Base-by-base conservation (phyloP, 345 rosid genomes). In the Raphanus raphanistrum region DNA sequence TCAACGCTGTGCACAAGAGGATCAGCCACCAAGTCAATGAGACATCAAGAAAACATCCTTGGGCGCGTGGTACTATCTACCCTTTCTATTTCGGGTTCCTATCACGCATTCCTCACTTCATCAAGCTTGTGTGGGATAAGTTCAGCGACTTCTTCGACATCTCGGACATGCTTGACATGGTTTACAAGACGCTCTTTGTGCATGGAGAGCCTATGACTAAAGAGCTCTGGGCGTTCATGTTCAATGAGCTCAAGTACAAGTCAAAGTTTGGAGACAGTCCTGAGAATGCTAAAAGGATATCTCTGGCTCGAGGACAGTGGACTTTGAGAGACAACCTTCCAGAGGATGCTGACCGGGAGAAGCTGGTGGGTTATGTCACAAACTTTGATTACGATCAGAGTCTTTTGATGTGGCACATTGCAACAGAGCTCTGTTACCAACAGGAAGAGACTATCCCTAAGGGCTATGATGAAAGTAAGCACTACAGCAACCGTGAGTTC, bases 401-500 rank as follows among this genome's bases (percentile, higher is more conserved):
- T 76, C 74, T 86, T 28, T 72, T 84, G 11, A 29, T 81, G 35
- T 84, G 91, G 90, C 94, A 90, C 72, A 77, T 90, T 1, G 91
- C 94, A 1, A 89, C 94, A 0, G 89, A 88, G 71, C 81, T 90
- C 36, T 68, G 86, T 66, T 88, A 82, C 86, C 67, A 83, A 8
- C 32, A 41, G 1, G 28, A 58, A 0, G 80, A 72, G 1, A 15
- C 35, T 1, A n/a, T 5, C 3, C 1, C 36, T 0, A 4, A 43
- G 26, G 8, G 8, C 2, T 0, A 31, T 11, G 9, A 45, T 15
- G 16, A 72, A 2, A 0, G 0, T n/a, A 0, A 32, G 8, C 32
- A 66, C 27, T 4, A 35, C 12, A 5, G 61, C n/a, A 3, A 76
- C 68, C 81, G 84, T 5, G 80, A 79, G 68, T 76, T 57, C 66